Evolutionary conservation across 192 early-diverging fungal species (phyloP).

Genomic region (Backusella tuberculispora): DNA sequence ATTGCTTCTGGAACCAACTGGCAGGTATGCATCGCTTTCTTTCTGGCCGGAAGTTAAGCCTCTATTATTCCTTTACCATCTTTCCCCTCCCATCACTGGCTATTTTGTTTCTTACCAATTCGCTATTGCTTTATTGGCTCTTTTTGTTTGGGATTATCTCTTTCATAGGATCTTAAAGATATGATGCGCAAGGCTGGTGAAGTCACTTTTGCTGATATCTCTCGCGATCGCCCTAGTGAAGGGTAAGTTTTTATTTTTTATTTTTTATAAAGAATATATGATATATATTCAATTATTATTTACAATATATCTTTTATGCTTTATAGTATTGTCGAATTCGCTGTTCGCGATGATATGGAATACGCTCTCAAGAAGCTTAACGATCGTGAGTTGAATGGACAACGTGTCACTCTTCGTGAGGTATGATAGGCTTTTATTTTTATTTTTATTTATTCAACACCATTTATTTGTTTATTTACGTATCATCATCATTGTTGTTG

Average conservation of each 20-base stretch:
- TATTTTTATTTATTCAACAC: not conserved
- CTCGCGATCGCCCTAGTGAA: slow-evolving; percentile 77
- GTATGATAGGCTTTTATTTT: slow-evolving; percentile 35
- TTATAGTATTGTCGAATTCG: slow-evolving; percentile 88
- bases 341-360: slow-evolving; percentile 75
- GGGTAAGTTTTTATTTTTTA: slow-evolving; percentile 57
- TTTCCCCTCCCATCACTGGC: not conserved
- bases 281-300: not conserved
- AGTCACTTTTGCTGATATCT: slow-evolving; percentile 93
- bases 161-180: slow-evolving; percentile 92
- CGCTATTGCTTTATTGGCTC: slow-evolving; percentile 5
- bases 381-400: slow-evolving; percentile 71
- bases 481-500: not conserved
- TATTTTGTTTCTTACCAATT: slow-evolving; percentile 13
- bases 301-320: not conserved
- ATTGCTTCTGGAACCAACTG: slow-evolving; percentile 79
- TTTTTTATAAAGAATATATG: not conserved
- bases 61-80: slow-evolving; percentile 6
- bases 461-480: not conserved
- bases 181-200: slow-evolving; percentile 92
- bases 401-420: slow-evolving; percentile 68
- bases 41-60: slow-evolving; percentile 11
- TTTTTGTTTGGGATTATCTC: slow-evolving; percentile 23
- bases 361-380: slow-evolving; percentile 86
- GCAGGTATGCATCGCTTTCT: slow-evolving; percentile 66